Conservation (phyloP, 306 rosid genomes). For the Sphenostylis stenocarpa region DNA sequence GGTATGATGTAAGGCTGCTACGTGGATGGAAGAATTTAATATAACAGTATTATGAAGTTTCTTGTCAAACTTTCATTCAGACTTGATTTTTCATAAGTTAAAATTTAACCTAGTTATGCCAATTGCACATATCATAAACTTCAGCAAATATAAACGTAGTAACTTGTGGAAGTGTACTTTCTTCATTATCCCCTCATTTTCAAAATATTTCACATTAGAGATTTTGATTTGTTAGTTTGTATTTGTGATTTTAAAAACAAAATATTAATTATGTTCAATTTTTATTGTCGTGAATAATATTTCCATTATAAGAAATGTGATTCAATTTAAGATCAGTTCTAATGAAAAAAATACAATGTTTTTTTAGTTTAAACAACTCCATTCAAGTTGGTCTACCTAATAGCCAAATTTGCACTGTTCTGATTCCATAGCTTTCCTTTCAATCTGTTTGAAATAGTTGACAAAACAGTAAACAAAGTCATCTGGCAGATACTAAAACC, state of each 20-base stretch:
- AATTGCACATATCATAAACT: not conserved
- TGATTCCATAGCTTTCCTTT: conserved; percentile 20
- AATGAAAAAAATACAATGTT: not conserved
- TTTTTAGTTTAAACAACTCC: not conserved
- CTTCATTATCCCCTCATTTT: not conserved
- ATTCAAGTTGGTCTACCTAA: not conserved
- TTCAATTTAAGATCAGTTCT: not conserved
- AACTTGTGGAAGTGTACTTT: not conserved
- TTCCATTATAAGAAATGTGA: not conserved
- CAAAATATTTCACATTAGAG: not conserved
- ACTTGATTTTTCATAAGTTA: not conserved
- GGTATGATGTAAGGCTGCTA: conserved; percentile 31
- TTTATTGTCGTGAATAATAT: not conserved
- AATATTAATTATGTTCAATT: not conserved
- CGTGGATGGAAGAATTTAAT: conserved; percentile 1
- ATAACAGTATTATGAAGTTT: not conserved
- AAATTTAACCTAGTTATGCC: not conserved
- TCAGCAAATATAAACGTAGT: not conserved
- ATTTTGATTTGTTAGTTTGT: no score
- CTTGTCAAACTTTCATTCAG: conserved; percentile 11
- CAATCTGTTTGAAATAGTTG: conserved; percentile 22
- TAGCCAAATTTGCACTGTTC: conserved; percentile 9
- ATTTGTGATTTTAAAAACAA: not conserved
- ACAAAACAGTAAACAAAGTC: conserved; percentile 31
- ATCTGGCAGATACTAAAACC: conserved; percentile 24